Evolutionary conservation across 345 rosid genomes (phyloP), one percentile per base, ranked within the genome.

Genomic region (Gynandropsis gynandra): DNA sequence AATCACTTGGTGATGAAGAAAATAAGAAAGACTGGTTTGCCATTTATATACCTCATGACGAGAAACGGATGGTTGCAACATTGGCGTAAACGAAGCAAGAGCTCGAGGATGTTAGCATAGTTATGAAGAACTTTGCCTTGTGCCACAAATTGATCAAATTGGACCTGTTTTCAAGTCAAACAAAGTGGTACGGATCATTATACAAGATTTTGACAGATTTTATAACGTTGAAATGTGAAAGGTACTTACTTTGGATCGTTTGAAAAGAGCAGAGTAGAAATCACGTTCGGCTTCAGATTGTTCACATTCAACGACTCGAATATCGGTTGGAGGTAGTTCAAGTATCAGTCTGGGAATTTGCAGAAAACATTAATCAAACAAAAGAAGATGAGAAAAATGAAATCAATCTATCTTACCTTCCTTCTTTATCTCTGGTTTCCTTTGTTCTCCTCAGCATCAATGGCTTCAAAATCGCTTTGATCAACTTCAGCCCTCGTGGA

Each of bases 21-120:
- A 36, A 5, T 0, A 38, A 50, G 2, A 24, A 24, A 2, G 52
- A 35, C 4, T 10, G 7, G 8, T 13, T 45, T 4, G 10, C n/a
- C 50, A 1, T 7, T 15, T 19, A 39, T 35, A 27, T 27, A 73
- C 88, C 94, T 74, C 83, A 80, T 73, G 36, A 80, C 85, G 47
- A 81, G 85, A 63, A 67, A 84, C 4, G 85, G 85, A 33, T 81
- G 83, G 72, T 84, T 81, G 74, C 88, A 84, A 54, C 88, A 79
- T 44, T 84, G 83, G 67, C 94, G 76, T 61, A 77, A 44, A 47
- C 88, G 79, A 57, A 80, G 87, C 16, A 77, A 69, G 47, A 84
- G 74, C 75, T 81, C 88, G 4, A 84, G 78, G 58, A 84, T 81
- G 45, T 59, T 69, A 42, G 80, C 85, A 60, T 74, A 74, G 65